These are phyloP conservation scores for Adansonia madagascariensis DNA, from an alignment of 441 rosid genomes.

Conservation along the genomic window DNA sequence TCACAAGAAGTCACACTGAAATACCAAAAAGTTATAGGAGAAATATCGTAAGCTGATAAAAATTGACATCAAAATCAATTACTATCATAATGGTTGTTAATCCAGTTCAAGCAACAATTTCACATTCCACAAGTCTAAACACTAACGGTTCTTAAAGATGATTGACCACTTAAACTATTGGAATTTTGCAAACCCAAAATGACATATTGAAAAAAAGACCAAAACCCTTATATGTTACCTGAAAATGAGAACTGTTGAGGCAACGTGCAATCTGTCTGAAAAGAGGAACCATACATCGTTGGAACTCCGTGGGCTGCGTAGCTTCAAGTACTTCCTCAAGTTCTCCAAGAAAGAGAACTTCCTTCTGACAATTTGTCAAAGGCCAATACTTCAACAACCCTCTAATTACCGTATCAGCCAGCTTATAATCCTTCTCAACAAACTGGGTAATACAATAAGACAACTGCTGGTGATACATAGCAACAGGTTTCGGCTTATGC, in stretches of 20 bases:
- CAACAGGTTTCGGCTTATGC: slow-evolving; percentile 84
- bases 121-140: no score
- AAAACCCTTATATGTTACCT: no score
- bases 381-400: slow-evolving; percentile 97
- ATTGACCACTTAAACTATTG: not conserved
- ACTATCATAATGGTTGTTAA: not conserved
- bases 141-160: not conserved
- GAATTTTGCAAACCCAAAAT: not conserved
- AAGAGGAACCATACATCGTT: slow-evolving; percentile 84
- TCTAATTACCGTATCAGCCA: slow-evolving; percentile 85
- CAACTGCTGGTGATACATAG: slow-evolving; percentile 81
- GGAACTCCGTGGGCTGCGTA: slow-evolving; percentile 86
- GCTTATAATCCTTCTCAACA: slow-evolving; percentile 87
- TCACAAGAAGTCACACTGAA: not conserved
- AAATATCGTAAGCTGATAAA: not conserved
- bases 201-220: not conserved
- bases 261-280: slow-evolving; percentile 90
- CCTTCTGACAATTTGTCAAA: slow-evolving; percentile 81
- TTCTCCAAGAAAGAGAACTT: slow-evolving; percentile 88
- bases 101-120: not conserved
- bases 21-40: not conserved
- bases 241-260: slow-evolving; percentile 89
- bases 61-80: slow-evolving; percentile 1
- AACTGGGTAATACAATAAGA: slow-evolving; percentile 86
- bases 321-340: slow-evolving; percentile 97